These are phyloP conservation scores for Cornus florida DNA, from an alignment of 148 eudicot species.

Conservation along the genomic window DNA sequence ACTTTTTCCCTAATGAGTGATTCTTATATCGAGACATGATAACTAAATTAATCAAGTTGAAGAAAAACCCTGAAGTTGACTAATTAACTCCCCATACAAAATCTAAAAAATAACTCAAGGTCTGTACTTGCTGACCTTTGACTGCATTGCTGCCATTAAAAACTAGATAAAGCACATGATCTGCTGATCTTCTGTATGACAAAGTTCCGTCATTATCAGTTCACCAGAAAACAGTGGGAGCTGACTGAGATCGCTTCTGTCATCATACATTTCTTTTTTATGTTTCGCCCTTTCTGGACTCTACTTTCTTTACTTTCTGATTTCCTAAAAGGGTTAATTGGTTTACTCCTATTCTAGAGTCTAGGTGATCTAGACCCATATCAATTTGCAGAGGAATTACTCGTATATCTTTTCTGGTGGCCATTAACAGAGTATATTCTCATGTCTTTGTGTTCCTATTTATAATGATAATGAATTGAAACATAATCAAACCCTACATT, in stretches of 20 bases:
- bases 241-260: not conserved
- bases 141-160: not conserved
- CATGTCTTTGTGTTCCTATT: not conserved
- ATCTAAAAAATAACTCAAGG: not conserved
- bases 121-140: not conserved
- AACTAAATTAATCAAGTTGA: not conserved
- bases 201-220: not conserved
- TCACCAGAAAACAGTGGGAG: not conserved
- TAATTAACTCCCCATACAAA: not conserved
- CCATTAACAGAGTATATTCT: not conserved
- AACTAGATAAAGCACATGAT: not conserved
- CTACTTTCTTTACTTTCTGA: not conserved
- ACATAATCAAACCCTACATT: not conserved
- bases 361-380: not conserved
- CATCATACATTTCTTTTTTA: not conserved
- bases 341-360: not conserved
- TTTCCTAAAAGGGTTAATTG: not conserved
- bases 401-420: conserved; percentile 2
- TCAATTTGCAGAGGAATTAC: not conserved
- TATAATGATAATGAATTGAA: not conserved
- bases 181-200: not conserved
- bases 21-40: no score
- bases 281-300: not conserved
- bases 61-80: not conserved
- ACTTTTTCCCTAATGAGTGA: no score